A percentile compares a stretch with the other conserved stretches of the same genome.
phyloP scores from a whole-genome alignment of 108 stramenopile species.

The Cyclotella distinguenda region DNA sequence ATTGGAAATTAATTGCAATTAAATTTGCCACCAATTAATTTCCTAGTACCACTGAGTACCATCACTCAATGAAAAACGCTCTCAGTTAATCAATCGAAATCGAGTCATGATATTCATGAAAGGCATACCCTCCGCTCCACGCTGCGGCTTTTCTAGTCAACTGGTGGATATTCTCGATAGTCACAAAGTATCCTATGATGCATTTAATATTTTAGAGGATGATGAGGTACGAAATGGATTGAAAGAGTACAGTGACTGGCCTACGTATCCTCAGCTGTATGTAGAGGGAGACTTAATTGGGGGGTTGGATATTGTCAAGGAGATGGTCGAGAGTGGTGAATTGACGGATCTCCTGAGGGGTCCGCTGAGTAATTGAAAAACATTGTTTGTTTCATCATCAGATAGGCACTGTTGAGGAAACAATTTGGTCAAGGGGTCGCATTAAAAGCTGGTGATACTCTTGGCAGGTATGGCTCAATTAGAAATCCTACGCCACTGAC shows the following conservation, averaged over 20 bases:
- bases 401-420: no score
- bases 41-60: no score
- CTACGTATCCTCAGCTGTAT: constrained; percentile 97
- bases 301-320: constrained; percentile 95
- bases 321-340: constrained; percentile 85
- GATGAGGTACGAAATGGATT: constrained; percentile 91
- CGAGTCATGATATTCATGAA: constrained; percentile 97
- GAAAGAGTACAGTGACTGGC: constrained; percentile 90
- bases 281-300: constrained; percentile 94
- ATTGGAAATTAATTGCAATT: no score
- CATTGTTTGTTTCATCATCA: no score
- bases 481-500: no score
- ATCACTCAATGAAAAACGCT: constrained; percentile 60
- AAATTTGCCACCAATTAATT: no score
- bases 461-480: no score
- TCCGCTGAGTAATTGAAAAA: constrained; percentile 18
- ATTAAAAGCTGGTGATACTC: no score
- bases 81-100: constrained; percentile 52
- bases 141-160: constrained; percentile 91
- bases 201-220: constrained; percentile 87
- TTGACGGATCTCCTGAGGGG: constrained; percentile 61
- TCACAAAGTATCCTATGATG: constrained; percentile 66
- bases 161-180: constrained; percentile 83
- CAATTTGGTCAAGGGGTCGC: no score
- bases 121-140: constrained; percentile 86